These are phyloP conservation scores for Chlorella sp. DNA, from an alignment of 139 green algal genomes.

Conservation along the genomic window DNA sequence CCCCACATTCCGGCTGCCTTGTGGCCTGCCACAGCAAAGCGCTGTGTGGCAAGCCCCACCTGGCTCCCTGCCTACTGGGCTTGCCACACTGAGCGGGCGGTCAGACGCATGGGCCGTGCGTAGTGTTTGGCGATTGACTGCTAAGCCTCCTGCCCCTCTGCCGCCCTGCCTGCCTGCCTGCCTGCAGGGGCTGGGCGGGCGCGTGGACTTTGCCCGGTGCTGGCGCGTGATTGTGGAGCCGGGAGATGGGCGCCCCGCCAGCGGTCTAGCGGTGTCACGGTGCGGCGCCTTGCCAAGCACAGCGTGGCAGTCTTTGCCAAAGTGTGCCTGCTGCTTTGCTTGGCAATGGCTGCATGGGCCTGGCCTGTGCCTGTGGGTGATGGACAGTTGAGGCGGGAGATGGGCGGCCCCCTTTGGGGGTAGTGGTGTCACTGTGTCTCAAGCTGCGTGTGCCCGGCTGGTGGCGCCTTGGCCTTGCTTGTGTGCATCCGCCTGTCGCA, in stretches of 20 bases:
- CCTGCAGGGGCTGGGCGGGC: conserved; percentile 11
- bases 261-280: conserved; percentile 74
- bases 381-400: too few relatives aligned
- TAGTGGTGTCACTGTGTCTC: too few relatives aligned
- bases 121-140: too few relatives aligned
- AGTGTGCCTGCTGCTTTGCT: neutral
- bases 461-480: too few relatives aligned
- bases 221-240: conserved; percentile 83
- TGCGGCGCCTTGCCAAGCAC: neutral
- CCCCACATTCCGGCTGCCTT: too few relatives aligned
- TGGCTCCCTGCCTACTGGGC: neutral
- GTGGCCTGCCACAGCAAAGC: neutral
- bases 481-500: too few relatives aligned
- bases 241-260: conserved; percentile 58
- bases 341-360: neutral
- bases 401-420: too few relatives aligned
- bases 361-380: neutral
- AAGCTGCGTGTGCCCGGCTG: too few relatives aligned
- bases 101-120: neutral
- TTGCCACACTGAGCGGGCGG: neutral
- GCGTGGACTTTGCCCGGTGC: conserved; percentile 73
- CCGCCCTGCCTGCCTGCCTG: too few relatives aligned
- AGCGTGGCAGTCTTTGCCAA: neutral
- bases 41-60: neutral
- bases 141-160: neutral